Percentiles rank a stretch among this genome's conserved stretches.
These are phyloP conservation scores for Tothia fuscella DNA, from an alignment of 2,329 filamentous ascomycete genomes.

Conservation along the genomic window DNA sequence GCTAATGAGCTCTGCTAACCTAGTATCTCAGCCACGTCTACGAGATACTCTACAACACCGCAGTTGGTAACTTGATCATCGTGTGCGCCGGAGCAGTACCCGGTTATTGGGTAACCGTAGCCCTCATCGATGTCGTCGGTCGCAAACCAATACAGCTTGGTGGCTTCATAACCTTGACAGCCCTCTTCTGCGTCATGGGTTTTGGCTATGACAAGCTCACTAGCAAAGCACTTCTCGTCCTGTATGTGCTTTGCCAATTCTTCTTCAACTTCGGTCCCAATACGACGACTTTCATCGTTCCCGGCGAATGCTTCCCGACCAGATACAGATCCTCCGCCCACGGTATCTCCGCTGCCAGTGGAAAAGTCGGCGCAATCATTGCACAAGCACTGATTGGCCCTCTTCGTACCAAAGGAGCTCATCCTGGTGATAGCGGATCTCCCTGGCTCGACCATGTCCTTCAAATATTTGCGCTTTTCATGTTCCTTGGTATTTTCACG, in stretches of 20 bases:
- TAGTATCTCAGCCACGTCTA: no score
- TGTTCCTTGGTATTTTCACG: constrained; percentile 58
- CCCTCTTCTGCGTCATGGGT: constrained; percentile 37
- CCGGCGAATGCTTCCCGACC: constrained; percentile 40
- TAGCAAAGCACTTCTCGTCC: constrained; percentile 29
- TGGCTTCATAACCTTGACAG: constrained; percentile 35
- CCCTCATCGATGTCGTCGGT: constrained; percentile 59
- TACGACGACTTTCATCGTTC: constrained; percentile 39
- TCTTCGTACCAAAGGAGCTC: constrained; percentile 41
- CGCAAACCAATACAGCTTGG: constrained; percentile 65
- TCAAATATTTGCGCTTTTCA: constrained; percentile 69
- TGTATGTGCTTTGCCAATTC: constrained; percentile 38
- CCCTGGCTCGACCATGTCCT: constrained; percentile 65
- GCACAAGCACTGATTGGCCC: constrained; percentile 38
- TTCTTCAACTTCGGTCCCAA: constrained; percentile 44
- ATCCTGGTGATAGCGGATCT: constrained; percentile 15
- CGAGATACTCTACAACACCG: constrained; percentile 58
- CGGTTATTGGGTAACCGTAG: constrained; percentile 72
- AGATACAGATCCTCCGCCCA: constrained; percentile 36
- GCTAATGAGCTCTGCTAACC: no score
- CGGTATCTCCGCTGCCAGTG: constrained; percentile 36
- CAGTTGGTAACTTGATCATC: constrained; percentile 67
- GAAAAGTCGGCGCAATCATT: constrained; percentile 38
- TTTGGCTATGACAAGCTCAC: constrained; percentile 36
- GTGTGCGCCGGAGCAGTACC: constrained; percentile 69